Conservation (phyloP, 2,329 filamentous ascomycete genomes). For the Cladophialophora exuberans region DNA sequence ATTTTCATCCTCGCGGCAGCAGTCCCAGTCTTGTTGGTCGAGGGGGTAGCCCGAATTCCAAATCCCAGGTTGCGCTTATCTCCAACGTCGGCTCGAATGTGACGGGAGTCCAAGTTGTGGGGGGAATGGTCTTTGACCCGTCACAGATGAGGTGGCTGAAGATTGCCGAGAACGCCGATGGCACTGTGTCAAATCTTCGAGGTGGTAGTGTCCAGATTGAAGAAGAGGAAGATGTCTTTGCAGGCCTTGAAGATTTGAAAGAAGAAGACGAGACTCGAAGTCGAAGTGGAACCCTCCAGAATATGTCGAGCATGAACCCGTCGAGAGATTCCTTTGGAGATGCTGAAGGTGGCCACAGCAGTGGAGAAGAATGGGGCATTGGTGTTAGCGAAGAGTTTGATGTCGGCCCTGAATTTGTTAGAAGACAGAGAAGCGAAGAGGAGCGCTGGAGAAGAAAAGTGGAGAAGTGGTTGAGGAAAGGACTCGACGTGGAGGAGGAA, state of each 20-base stretch:
- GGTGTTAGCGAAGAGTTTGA: constrained; percentile 97
- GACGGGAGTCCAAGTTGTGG: constrained; percentile 82
- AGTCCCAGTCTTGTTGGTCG: constrained; percentile 27
- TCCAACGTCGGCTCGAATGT: constrained; percentile 84
- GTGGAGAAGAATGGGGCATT: constrained; percentile 73
- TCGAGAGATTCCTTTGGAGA: constrained; percentile 31
- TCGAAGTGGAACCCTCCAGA: constrained; percentile 29
- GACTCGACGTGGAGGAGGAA: constrained; percentile 47
- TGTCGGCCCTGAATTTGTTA: constrained; percentile 90
- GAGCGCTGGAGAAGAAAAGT: constrained; percentile 87
- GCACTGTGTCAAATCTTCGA: constrained; percentile 24
- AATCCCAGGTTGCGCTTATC: constrained; percentile 67
- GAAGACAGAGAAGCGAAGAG: constrained; percentile 87
- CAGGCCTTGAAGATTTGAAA: constrained; percentile 89
- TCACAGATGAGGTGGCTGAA: constrained; percentile 98
- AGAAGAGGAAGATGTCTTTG: constrained; percentile 91
- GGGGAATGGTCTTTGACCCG: constrained; percentile 98
- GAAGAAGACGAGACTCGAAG: constrained; percentile 55
- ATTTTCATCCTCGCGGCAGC: constrained; percentile 32
- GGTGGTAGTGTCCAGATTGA: constrained; percentile 65
- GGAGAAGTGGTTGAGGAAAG: constrained; percentile 73
- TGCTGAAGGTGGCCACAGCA: constrained; percentile 35
- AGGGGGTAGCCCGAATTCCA: constrained; percentile 27
- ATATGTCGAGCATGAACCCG: constrained; percentile 19
- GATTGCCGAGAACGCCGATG: constrained; percentile 50